These are phyloP conservation scores for Cladosporium halotolerans DNA, from an alignment of 2,329 filamentous ascomycete genomes.

Conservation along the genomic window DNA sequence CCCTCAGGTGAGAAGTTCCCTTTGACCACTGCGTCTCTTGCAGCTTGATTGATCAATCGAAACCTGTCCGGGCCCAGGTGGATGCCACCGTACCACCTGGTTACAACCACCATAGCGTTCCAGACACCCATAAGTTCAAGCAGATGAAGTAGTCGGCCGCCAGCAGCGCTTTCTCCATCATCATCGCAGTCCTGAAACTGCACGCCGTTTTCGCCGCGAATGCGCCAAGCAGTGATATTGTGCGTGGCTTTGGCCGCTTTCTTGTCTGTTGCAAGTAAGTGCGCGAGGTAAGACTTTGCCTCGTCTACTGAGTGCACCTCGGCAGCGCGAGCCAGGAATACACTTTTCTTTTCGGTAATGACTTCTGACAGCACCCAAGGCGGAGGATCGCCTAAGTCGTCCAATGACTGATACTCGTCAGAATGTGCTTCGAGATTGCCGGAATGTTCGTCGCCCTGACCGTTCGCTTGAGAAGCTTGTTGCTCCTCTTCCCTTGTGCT, in stretches of 20 bases:
- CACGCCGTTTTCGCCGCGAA: conserved; percentile 49
- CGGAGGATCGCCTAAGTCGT: conserved; percentile 37
- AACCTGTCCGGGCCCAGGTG: conserved; percentile 86
- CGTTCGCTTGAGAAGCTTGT: conserved; percentile 13
- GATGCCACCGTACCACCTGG: conserved; percentile 90
- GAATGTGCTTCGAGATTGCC: conserved; percentile 8
- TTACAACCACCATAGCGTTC: conserved; percentile 88
- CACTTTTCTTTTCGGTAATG: conserved; percentile 75
- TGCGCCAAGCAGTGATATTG: conserved; percentile 93
- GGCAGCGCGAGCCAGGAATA: conserved; percentile 75
- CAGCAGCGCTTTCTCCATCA: conserved; percentile 90
- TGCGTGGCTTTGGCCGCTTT: conserved; percentile 83
- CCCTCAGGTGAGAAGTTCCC: conserved; percentile 47
- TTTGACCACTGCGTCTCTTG: conserved; percentile 74
- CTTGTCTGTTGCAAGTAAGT: conserved; percentile 76
- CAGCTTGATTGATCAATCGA: conserved; percentile 78
- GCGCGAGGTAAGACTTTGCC: conserved; percentile 63
- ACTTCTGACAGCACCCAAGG: conserved; percentile 72
- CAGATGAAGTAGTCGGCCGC: conserved; percentile 74
- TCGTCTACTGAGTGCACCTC: conserved; percentile 62
- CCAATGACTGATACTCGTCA: conserved; percentile 28
- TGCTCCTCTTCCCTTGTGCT: conserved; percentile 6
- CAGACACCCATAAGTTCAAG: conserved; percentile 94
- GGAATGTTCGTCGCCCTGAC: conserved; percentile 20
- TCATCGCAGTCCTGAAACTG: conserved; percentile 89